phyloP scores from a whole-genome alignment of 768 basidiomycete genomes.

The Rhizopogon roseolus region DNA sequence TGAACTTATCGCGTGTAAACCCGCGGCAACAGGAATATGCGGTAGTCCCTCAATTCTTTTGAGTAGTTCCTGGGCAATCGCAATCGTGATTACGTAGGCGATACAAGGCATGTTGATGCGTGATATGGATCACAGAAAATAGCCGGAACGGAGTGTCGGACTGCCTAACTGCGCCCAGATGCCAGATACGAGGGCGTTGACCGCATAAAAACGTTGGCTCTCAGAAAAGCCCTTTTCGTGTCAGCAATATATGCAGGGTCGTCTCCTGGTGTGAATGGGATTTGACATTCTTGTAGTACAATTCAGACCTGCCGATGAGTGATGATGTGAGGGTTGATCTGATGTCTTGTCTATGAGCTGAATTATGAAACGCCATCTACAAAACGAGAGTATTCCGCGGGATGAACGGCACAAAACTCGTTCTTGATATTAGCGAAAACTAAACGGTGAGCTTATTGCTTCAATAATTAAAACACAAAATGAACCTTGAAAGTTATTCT shows the following conservation, averaged over 20 bases:
- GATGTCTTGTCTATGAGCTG: not conserved
- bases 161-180: not conserved
- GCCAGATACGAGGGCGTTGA: not conserved
- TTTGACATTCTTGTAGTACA: not conserved
- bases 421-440: not conserved
- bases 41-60: slow-evolving; percentile 12
- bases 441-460: not conserved
- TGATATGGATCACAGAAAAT: not conserved
- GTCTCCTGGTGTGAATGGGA: not conserved
- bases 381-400: not conserved
- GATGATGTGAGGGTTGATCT: not conserved
- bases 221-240: not conserved
- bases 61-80: not conserved
- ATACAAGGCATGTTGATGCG: slow-evolving; percentile 1
- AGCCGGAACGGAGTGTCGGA: slow-evolving; percentile 3
- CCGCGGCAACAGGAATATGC: slow-evolving; percentile 18
- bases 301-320: not conserved
- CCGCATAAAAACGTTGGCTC: not conserved
- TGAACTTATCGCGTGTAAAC: slow-evolving; percentile 13
- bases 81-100: slow-evolving; percentile 1
- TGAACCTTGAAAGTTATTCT: not conserved
- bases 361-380: not conserved
- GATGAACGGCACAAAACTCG: not conserved
- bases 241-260: not conserved
- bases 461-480: not conserved